Percentiles rank a stretch among this genome's conserved stretches.
Conservation (phyloP, 495 filamentous ascomycete genomes). For the Glutinoglossum americanum region DNA sequence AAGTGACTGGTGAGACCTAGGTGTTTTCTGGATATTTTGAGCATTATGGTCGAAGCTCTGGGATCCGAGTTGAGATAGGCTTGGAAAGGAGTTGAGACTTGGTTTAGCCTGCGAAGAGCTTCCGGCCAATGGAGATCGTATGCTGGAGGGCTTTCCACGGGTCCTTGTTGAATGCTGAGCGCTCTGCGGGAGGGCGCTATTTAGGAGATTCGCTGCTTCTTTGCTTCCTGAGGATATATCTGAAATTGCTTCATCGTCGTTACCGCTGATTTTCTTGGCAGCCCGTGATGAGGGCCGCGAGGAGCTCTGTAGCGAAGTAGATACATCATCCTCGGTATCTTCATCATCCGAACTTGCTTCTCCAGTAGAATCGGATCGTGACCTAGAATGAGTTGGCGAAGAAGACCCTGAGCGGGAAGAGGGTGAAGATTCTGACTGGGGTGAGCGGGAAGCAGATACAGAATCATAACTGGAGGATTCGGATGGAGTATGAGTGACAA, state of each 20-base stretch:
- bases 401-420: not conserved
- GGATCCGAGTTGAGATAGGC: not conserved
- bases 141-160: not conserved
- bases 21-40: not conserved
- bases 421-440: not conserved
- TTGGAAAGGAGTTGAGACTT: not conserved
- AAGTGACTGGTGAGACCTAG: not conserved
- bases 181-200: not conserved
- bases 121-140: not conserved
- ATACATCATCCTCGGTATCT: not conserved
- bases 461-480: not conserved
- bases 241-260: not conserved
- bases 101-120: not conserved
- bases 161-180: not conserved
- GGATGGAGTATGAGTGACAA: not conserved
- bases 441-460: not conserved
- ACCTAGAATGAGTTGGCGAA: not conserved
- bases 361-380: not conserved
- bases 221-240: not conserved
- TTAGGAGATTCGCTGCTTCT: not conserved
- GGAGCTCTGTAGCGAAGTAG: not conserved
- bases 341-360: not conserved
- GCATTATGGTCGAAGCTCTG: not conserved
- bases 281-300: not conserved
- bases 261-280: not conserved